These are phyloP conservation scores for Clarireedia hainanense DNA, from an alignment of 2,329 filamentous ascomycete genomes.

Conservation along the genomic window DNA sequence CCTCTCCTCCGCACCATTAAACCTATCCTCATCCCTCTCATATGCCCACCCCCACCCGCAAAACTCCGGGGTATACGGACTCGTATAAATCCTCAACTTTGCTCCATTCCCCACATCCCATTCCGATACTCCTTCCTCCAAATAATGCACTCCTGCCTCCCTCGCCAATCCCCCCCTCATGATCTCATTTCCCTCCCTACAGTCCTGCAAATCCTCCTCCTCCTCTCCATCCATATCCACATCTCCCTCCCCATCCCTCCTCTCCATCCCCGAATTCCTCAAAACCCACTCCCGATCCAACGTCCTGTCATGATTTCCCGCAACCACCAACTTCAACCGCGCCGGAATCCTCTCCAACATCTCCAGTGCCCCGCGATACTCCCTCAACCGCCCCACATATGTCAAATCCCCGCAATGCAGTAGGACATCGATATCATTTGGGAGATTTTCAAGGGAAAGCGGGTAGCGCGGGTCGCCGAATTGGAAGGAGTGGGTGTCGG, in stretches of 20 bases:
- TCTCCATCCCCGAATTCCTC: neutral
- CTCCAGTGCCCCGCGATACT: conserved; percentile 24
- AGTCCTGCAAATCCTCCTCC: conserved; percentile 3
- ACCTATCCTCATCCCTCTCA: conserved; percentile 23
- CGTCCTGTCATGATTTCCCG: conserved; percentile 54
- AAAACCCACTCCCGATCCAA: conserved; percentile 38
- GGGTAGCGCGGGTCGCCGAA: conserved; percentile 18
- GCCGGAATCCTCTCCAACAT: conserved; percentile 34
- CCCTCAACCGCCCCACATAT: conserved; percentile 16
- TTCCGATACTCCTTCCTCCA: conserved; percentile 27
- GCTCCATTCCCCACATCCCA: conserved; percentile 27
- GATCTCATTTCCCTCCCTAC: conserved; percentile 15
- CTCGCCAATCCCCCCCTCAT: conserved; percentile 20
- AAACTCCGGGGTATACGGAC: conserved; percentile 29
- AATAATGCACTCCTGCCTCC: conserved; percentile 25
- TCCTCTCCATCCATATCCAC: conserved; percentile 13
- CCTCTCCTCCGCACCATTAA: conserved; percentile 17
- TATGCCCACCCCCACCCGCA: conserved; percentile 28
- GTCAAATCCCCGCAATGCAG: conserved; percentile 35
- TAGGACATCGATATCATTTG: conserved; percentile 26
- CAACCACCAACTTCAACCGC: conserved; percentile 51
- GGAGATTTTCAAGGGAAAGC: conserved; percentile 24
- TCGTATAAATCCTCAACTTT: conserved; percentile 27
- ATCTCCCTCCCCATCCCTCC: neutral
- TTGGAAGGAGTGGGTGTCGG: conserved; percentile 25